A percentile compares a stretch with the other conserved stretches of the same genome.
Evolutionary conservation across 2,329 filamentous ascomycete genomes (phyloP).

Genomic region (Colletotrichum sp.): DNA sequence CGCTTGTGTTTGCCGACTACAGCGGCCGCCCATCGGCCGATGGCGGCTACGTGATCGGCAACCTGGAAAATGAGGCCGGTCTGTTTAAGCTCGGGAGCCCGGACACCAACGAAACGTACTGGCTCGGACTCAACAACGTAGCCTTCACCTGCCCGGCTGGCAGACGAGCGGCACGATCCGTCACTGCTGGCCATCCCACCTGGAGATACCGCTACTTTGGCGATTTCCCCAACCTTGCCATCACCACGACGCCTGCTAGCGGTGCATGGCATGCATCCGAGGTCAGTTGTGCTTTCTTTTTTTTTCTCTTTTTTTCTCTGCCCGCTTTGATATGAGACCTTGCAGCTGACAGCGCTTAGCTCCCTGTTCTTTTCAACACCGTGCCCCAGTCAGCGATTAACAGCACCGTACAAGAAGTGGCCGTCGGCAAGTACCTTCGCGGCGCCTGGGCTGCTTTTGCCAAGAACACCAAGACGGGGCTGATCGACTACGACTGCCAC

Average conservation of each 20-base stretch:
- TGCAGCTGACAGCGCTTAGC: slow-evolving; percentile 5
- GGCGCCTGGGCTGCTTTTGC: slow-evolving; percentile 43
- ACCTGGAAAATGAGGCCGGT: slow-evolving; percentile 35
- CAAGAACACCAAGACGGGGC: slow-evolving; percentile 37
- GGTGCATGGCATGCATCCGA: slow-evolving; percentile 39
- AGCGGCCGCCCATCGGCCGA: not conserved
- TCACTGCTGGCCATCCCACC: slow-evolving; percentile 30
- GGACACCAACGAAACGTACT: slow-evolving; percentile 25
- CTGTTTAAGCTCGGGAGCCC: slow-evolving; percentile 29
- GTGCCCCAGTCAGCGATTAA: slow-evolving; percentile 17
- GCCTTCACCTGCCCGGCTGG: slow-evolving; percentile 37
- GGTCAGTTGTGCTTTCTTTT: slow-evolving; percentile 1
- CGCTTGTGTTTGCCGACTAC: slow-evolving; percentile 14
- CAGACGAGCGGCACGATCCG: slow-evolving; percentile 26
- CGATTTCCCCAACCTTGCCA: slow-evolving; percentile 35
- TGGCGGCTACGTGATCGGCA: slow-evolving; percentile 29
- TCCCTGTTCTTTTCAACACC: slow-evolving; percentile 36
- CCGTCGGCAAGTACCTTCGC: slow-evolving; percentile 36
- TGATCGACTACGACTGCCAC: slow-evolving; percentile 27
- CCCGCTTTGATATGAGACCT: not conserved
- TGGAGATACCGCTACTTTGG: slow-evolving; percentile 44
- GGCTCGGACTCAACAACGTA: slow-evolving; percentile 29
- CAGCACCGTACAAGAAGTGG: slow-evolving; percentile 30
- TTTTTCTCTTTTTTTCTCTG: not conserved
- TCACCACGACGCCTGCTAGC: slow-evolving; percentile 29